Percentiles rank a stretch among this genome's conserved stretches.
Evolutionary conservation across 208 protist species (phyloP).

Genomic region (Herpetomonas samuelpessoai): DNA sequence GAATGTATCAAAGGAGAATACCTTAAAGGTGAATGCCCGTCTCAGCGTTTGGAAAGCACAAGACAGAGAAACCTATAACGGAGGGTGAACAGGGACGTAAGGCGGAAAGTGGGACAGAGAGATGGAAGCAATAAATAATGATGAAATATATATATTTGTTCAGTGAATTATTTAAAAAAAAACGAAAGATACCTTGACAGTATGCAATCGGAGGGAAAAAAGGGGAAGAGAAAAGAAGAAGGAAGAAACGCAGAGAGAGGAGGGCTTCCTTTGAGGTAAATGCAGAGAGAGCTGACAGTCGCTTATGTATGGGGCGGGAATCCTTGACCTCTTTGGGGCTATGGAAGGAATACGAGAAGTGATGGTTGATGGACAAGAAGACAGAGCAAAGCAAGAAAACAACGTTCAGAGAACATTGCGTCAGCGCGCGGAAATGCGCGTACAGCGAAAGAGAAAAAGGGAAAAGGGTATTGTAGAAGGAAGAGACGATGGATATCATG

Average conservation of each 20-base stretch:
- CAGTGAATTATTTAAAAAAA: slow-evolving; percentile 7
- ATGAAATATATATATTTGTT: slow-evolving; percentile 1
- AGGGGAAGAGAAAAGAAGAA: slow-evolving; percentile 11
- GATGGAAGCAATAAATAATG: slow-evolving; percentile 12
- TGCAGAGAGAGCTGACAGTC: not conserved
- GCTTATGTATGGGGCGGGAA: not conserved
- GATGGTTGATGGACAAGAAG: not conserved
- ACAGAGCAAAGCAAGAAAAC: slow-evolving; percentile 1
- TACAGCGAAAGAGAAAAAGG: not conserved
- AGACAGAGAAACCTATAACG: no score
- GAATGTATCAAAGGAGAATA: no score
- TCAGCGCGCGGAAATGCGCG: no score
- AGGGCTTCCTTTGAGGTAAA: not conserved
- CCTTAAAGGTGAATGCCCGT: no score
- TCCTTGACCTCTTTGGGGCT: no score
- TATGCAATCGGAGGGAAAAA: not conserved
- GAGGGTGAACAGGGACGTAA: no score
- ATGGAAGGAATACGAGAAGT: slow-evolving; percentile 1
- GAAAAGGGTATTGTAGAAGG: not conserved
- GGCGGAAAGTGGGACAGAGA: not conserved
- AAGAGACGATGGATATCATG: not conserved
- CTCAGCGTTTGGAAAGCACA: no score
- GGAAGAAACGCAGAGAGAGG: slow-evolving; percentile 5
- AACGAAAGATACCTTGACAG: slow-evolving; percentile 1
- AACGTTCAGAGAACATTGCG: no score